phyloP scores from a whole-genome alignment of 1,139 yeast genomes.

The Yamadazyma taylorii region DNA sequence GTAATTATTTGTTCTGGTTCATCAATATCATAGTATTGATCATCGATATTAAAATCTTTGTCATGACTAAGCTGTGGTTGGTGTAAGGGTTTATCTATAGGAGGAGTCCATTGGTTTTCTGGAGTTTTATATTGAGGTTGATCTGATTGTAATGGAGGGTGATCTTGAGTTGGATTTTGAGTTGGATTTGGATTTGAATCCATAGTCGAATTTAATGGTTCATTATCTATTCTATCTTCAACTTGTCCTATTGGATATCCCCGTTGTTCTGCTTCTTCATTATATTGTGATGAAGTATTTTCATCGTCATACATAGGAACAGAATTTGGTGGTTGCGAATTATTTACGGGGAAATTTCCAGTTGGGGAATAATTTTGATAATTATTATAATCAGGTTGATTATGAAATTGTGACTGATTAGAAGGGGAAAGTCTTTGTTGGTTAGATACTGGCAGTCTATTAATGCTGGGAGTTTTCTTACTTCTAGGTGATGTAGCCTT shows the following conservation, averaged over 20 bases:
- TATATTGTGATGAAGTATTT: constrained; percentile 14
- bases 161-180: too few species aligned
- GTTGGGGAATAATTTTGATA: constrained; percentile 7
- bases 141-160: too few species aligned
- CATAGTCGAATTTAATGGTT: constrained; percentile 2
- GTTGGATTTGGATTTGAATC: too few species aligned
- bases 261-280: constrained; percentile 7
- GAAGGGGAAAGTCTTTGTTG: not conserved
- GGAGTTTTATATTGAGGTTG: constrained; percentile 1
- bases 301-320: constrained; percentile 16
- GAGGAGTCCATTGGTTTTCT: not conserved
- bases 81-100: constrained; percentile 1
- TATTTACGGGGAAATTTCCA: constrained; percentile 1
- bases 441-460: too few species aligned
- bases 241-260: constrained; percentile 6
- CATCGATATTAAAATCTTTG: constrained; percentile 15
- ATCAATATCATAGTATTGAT: constrained; percentile 41
- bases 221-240: constrained; percentile 5
- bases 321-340: too few species aligned
- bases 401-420: not conserved
- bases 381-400: not conserved
- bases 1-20: constrained; percentile 33
- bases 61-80: constrained; percentile 6
- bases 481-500: not conserved
- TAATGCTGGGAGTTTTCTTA: not conserved